Evolutionary conservation across 2,329 filamentous ascomycete species (phyloP), one percentile per base, ranked within the genome.

Genomic region (Colletotrichum tanaceti): DNA sequence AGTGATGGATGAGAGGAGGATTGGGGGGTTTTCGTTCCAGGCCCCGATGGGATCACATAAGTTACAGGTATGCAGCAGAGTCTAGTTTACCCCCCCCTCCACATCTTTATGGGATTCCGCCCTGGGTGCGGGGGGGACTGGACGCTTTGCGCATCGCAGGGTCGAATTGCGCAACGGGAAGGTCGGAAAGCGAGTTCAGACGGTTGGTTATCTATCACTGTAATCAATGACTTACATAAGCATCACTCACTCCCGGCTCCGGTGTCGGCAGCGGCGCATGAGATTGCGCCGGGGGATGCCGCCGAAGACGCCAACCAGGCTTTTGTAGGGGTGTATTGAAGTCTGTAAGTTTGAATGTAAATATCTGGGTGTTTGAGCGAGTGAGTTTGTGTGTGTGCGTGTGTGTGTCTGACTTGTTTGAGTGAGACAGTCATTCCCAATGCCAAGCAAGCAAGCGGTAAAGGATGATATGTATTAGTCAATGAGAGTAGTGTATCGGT

Each of bases 161-260:
- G 61, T 63, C 38, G 41, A 22, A 68, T 65, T 43, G 66, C 66
- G 66, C 66, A 69, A 69, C 55, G 52, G 66, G 62, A 49, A 66
- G 66, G 62, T 66, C 66, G 57, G 57, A 61, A 57, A 50, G 43
- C 32, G 32, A 35, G 32, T 63, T 39, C 35, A 54, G 60, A 65
- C 22, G 64, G 59, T 41, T 46, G 38, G 18, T 24, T 67, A 20
- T n/a, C 41, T 57, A n/a, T n/a, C n/a, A n/a, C n/a, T n/a, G n/a
- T n/a, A n/a, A n/a, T n/a, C n/a, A n/a, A n/a, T n/a, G n/a, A n/a
- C n/a, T n/a, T n/a, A n/a, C n/a, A n/a, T n/a, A n/a, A n/a, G 47
- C 16, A 10, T 35, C n/a, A 13, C 41, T 49, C 43, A 22, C 16
- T 11, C 28, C 62, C 62, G 63, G 62, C 62, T 55, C 66, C 62